Evolutionary conservation across 345 rosid genomes (phyloP).

Genomic region (Ailanthus altissimus): DNA sequence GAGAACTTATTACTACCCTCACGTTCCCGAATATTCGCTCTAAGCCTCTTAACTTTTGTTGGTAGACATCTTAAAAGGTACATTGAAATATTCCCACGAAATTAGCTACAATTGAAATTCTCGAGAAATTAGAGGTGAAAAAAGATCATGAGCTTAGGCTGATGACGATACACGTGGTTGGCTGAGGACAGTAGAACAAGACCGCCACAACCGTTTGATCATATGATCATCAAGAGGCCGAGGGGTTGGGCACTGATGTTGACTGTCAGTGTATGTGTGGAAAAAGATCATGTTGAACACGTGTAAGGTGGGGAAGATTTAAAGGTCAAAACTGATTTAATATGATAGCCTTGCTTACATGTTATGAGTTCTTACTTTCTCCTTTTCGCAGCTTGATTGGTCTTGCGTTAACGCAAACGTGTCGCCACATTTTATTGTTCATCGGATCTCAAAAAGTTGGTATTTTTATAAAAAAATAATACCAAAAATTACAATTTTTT

Average conservation of each 20-base stretch:
- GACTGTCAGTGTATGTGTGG: neutral
- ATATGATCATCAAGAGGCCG: neutral
- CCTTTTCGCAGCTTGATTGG: neutral
- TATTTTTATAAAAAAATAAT: no score
- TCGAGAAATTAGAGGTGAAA: slow-evolving; percentile 26
- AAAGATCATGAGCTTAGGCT: neutral
- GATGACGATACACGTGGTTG: slow-evolving; percentile 40
- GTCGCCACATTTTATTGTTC: slow-evolving; percentile 49
- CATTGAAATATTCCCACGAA: slow-evolving; percentile 21
- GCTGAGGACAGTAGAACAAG: neutral
- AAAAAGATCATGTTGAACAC: neutral
- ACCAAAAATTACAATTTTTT: no score
- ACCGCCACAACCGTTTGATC: slow-evolving; percentile 25
- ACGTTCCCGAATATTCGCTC: slow-evolving; percentile 25
- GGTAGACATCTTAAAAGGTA: neutral
- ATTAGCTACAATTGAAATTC: neutral
- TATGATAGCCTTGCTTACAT: neutral
- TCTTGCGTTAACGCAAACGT: slow-evolving; percentile 40
- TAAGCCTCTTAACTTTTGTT: neutral
- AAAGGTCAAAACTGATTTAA: neutral
- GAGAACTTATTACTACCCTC: slow-evolving; percentile 20
- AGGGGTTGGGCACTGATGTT: neutral
- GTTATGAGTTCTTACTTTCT: neutral
- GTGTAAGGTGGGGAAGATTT: neutral
- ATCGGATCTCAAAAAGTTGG: neutral